Evolutionary conservation across 257 asterid genomes (phyloP).

Genomic region (Rhazya stricta): DNA sequence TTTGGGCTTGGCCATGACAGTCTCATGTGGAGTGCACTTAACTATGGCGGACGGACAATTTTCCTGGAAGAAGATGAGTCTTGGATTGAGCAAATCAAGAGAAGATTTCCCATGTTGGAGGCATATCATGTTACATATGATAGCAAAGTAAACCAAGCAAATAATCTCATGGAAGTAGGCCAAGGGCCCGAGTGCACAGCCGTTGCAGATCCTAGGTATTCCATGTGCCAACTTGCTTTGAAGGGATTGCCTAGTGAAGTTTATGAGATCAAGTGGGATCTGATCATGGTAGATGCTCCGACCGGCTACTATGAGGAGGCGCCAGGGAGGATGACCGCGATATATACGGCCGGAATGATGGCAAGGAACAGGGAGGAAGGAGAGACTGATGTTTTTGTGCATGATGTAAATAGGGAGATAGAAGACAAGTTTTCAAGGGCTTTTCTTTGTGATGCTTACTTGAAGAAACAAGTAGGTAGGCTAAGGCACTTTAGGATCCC

Average conservation of each 20-base stretch:
- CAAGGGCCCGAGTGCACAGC: slow-evolving; percentile 70
- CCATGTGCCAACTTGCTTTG: slow-evolving; percentile 76
- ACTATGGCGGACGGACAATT: slow-evolving; percentile 72
- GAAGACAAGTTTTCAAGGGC: slow-evolving; percentile 68
- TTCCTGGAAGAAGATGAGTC: slow-evolving; percentile 77
- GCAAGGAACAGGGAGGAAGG: slow-evolving; percentile 55
- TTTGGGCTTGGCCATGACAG: slow-evolving; percentile 92
- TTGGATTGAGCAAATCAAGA: slow-evolving; percentile 64
- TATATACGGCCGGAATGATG: slow-evolving; percentile 94
- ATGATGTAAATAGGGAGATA: slow-evolving; percentile 81
- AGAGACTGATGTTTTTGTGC: slow-evolving; percentile 73
- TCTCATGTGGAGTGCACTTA: slow-evolving; percentile 84
- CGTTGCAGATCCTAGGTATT: slow-evolving; percentile 48
- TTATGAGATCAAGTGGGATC: slow-evolving; percentile 60
- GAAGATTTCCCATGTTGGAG: slow-evolving; percentile 71
- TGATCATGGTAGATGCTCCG: slow-evolving; percentile 94
- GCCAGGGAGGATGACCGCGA: slow-evolving; percentile 87
- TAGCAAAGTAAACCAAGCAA: slow-evolving; percentile 60
- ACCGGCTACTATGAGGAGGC: slow-evolving; percentile 81
- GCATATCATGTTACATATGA: slow-evolving; percentile 58
- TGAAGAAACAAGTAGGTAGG: slow-evolving; percentile 79
- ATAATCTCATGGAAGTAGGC: slow-evolving; percentile 48
- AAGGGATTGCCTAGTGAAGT: slow-evolving; percentile 58
- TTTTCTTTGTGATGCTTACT: slow-evolving; percentile 66
- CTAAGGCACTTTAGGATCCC: slow-evolving; percentile 78